Percentiles rank a stretch among this genome's conserved stretches.
phyloP scores from a whole-genome alignment of 306 rosid genomes.

The Corylus avellana region DNA sequence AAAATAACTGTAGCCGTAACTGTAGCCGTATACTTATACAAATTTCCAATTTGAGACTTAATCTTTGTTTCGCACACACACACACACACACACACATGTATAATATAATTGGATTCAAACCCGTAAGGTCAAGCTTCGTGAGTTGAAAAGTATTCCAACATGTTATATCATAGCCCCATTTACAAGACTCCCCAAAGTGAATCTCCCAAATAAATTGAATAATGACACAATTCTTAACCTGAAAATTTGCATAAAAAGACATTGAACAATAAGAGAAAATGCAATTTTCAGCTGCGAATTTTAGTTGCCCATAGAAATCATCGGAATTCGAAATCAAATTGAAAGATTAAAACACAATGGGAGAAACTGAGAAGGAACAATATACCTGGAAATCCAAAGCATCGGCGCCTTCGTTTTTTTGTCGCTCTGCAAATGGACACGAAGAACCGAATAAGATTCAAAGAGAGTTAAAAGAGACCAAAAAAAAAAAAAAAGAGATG shows the following conservation, averaged over 20 bases:
- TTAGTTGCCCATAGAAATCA: background rate
- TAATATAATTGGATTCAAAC: too few species aligned
- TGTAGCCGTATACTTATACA: background rate
- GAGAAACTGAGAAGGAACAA: background rate
- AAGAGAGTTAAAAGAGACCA: background rate
- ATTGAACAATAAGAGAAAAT: background rate
- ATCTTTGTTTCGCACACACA: too few species aligned
- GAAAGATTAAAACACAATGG: background rate
- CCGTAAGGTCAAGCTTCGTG: too few species aligned
- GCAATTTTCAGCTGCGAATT: background rate
- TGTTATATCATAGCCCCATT: too few species aligned
- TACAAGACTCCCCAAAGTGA: too few species aligned
- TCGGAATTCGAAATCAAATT: background rate
- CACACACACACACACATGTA: too few species aligned
- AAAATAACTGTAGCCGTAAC: background rate
- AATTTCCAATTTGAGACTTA: too few species aligned
- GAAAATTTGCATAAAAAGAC: background rate
- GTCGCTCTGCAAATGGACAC: constrained; percentile 58
- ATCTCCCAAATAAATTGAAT: too few species aligned
- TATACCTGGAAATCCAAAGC: constrained; percentile 61
- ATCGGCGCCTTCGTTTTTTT: constrained; percentile 40
- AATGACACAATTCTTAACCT: background rate
- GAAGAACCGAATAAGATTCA: background rate
- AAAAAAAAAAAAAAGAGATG: background rate
- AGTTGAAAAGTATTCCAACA: too few species aligned